These are phyloP conservation scores for Diaporthe vaccinii DNA, from an alignment of 2,329 filamentous ascomycete species.

Conservation along the genomic window DNA sequence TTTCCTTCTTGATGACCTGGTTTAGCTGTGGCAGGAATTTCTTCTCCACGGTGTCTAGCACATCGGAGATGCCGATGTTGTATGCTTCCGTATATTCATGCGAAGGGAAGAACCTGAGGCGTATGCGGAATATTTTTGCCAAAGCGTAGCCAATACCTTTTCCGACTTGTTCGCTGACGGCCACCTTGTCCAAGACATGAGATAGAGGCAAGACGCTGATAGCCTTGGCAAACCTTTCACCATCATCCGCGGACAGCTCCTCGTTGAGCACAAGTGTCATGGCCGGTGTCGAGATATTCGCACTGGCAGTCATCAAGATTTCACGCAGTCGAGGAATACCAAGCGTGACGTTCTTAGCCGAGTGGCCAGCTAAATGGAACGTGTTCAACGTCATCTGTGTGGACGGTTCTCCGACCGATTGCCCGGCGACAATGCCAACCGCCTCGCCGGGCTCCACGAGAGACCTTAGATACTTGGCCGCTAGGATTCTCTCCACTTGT, in stretches of 20 bases:
- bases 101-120: slow-evolving; percentile 85
- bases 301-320: slow-evolving; percentile 97
- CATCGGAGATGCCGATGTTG: slow-evolving; percentile 82
- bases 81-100: slow-evolving; percentile 89
- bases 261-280: slow-evolving; percentile 87
- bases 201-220: slow-evolving; percentile 89
- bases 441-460: slow-evolving; percentile 96
- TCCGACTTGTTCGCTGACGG: slow-evolving; percentile 84
- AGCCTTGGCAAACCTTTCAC: slow-evolving; percentile 87
- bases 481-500: slow-evolving; percentile 85
- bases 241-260: slow-evolving; percentile 77
- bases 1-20: slow-evolving; percentile 78
- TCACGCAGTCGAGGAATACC: slow-evolving; percentile 98
- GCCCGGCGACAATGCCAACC: slow-evolving; percentile 95
- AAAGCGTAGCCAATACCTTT: slow-evolving; percentile 76
- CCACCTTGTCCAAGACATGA: slow-evolving; percentile 85
- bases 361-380: slow-evolving; percentile 99
- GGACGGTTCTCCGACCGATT: slow-evolving; percentile 96
- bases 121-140: slow-evolving; percentile 88
- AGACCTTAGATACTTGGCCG: slow-evolving; percentile 93
- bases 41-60: slow-evolving; percentile 83
- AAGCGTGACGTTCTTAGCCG: slow-evolving; percentile 97
- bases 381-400: slow-evolving; percentile 99
- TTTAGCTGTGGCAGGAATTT: slow-evolving; percentile 82
- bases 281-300: slow-evolving; percentile 87